Base-by-base conservation (phyloP, 192 early-diverging fungal species). In the Jimgerdemannia flammicorona region DNA sequence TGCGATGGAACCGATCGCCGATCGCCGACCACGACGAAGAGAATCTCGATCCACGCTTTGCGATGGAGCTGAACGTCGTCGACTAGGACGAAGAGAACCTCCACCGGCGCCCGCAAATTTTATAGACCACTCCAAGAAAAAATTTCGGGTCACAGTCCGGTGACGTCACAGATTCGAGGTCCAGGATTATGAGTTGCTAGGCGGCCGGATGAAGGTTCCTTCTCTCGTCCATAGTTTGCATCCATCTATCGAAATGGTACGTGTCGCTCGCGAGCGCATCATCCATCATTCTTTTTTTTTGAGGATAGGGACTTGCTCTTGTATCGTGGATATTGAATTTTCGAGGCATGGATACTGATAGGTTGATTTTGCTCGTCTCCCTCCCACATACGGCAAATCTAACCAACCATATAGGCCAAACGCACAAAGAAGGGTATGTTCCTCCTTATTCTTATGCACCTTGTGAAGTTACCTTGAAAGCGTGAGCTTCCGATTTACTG, bases 341-440 rank as follows among this genome's bases (percentile, higher is more conserved):
- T 29, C 29, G 29, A 29, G 29, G 29, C 29, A 29, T 29, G 29
- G 29, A 29, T 29, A 29, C 29, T 29, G 29, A 29, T 29, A 1
- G 29, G n/a, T n/a, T n/a, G n/a, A n/a, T n/a, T n/a, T n/a, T 65
- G 14, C 19, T 14, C 64, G 14, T 1, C 19, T 65, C 19, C 1
- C 64, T 65, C 19, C 19, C 19, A 19, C 64, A 18, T 65, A 1
- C 64, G 14, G 29, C 29, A 29, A 29, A 29, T 65, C 19, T 65
- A 14, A 14, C 42, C 67, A 66, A 67, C 67, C 39, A 14, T 43
- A 40, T 59, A 86, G 93, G 93, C 92, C 83, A 98, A 97, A 88
- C 92, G 97, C 88, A 98, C 97, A 75, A 95, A 93, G 89, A 98
- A 99, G 92, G 96, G 72, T 74, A 74, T 44, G 72, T 74, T 19